These are phyloP conservation scores for Olyra latifolia DNA, from an alignment of 176 grass and related monocot genomes.

Conservation along the genomic window DNA sequence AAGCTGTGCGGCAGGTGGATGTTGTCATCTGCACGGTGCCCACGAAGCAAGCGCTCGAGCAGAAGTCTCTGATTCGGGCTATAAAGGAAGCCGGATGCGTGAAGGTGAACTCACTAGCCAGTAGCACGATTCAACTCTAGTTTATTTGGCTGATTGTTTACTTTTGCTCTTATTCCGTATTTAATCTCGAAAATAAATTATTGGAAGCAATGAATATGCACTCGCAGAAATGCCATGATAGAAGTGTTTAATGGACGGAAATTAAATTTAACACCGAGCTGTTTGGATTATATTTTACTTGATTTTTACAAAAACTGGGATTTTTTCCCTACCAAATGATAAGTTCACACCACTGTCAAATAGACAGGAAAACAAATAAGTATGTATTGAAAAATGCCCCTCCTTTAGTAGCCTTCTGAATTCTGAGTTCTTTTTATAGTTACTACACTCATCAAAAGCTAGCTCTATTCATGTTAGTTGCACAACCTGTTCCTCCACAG, in stretches of 20 bases:
- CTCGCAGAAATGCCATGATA: not conserved
- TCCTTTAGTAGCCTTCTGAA: not conserved
- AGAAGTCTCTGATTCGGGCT: constrained; percentile 70
- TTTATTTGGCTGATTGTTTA: not conserved
- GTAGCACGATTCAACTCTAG: not conserved
- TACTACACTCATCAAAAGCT: not conserved
- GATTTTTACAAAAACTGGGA: not conserved
- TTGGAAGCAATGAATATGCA: not conserved
- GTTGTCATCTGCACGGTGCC: constrained; percentile 81
- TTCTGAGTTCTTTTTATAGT: not conserved
- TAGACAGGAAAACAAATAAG: not conserved
- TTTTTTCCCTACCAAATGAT: not conserved
- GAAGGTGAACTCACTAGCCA: constrained; percentile 46
- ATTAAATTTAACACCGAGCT: not conserved
- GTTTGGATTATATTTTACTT: not conserved
- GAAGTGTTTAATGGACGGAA: not conserved
- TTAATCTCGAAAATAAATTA: not conserved
- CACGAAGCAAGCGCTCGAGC: constrained; percentile 65
- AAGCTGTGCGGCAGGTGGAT: constrained; percentile 72
- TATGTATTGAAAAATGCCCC: not conserved
- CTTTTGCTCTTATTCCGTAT: not conserved
- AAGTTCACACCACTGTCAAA: not conserved
- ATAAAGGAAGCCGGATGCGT: constrained; percentile 89
- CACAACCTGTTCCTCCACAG: not conserved
- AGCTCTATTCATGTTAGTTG: not conserved